Conservation (phyloP, 2,329 filamentous ascomycete genomes). For the Verticillium klebahnii region DNA sequence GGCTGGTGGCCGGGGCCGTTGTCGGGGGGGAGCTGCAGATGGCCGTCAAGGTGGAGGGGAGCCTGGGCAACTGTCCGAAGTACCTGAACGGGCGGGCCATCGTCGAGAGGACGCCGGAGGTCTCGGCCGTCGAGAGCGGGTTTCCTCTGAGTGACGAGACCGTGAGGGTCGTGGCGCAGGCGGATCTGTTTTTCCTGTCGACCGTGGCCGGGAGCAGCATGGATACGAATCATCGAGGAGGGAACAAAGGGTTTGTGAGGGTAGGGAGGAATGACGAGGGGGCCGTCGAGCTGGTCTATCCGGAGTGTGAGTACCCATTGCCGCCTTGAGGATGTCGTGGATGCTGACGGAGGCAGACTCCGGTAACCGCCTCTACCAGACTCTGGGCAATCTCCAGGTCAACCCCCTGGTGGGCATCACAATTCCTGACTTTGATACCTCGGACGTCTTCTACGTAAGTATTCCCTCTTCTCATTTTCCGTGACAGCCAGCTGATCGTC, state of each 20-base stretch:
- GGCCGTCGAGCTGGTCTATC: constrained; percentile 59
- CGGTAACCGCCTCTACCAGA: constrained; percentile 80
- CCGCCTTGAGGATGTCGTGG: background rate
- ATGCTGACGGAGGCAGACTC: constrained; percentile 41
- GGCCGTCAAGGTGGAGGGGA: constrained; percentile 65
- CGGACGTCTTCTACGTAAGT: constrained; percentile 61
- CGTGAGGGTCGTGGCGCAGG: constrained; percentile 52
- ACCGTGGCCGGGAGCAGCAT: constrained; percentile 63
- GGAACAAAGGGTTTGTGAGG: constrained; percentile 68
- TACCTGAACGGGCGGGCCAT: constrained; percentile 75
- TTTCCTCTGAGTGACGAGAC: constrained; percentile 48
- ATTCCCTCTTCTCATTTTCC: background rate
- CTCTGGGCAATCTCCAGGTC: constrained; percentile 68
- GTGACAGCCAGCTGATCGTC: background rate
- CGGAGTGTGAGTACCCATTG: constrained; percentile 52
- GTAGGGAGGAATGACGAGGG: constrained; percentile 52
- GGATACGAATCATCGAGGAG: constrained; percentile 82
- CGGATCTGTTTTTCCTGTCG: constrained; percentile 77
- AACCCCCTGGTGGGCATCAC: constrained; percentile 65
- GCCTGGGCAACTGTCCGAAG: constrained; percentile 80
- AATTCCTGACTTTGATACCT: constrained; percentile 70
- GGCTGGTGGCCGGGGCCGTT: constrained; percentile 61
- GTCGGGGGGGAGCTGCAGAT: constrained; percentile 42
- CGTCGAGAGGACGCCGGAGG: constrained; percentile 44
- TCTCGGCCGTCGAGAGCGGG: constrained; percentile 31